Conservation (phyloP, 2,329 filamentous ascomycete species). For the Fusarium pininemorale region DNA sequence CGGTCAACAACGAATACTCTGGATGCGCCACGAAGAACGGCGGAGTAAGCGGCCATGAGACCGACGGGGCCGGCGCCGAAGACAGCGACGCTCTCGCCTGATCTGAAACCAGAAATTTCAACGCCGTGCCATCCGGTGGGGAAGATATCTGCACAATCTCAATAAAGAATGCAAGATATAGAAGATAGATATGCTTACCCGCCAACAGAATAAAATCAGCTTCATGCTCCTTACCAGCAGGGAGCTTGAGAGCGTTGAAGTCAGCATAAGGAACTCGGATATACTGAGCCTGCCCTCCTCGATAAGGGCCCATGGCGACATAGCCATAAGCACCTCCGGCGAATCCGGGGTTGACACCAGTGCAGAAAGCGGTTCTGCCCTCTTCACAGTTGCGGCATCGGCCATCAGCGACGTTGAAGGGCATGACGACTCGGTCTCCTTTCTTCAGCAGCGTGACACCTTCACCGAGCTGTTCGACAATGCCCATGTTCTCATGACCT, state of each 20-base stretch:
- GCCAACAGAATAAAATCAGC: slow-evolving; percentile 65
- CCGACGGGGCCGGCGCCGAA: slow-evolving; percentile 73
- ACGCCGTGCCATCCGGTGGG: slow-evolving; percentile 64
- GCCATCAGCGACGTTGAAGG: slow-evolving; percentile 72
- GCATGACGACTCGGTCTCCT: slow-evolving; percentile 71
- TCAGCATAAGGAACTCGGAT: slow-evolving; percentile 72
- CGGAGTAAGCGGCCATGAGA: slow-evolving; percentile 73
- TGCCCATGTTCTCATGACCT: slow-evolving; percentile 69
- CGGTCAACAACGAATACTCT: slow-evolving; percentile 71
- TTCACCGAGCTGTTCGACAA: slow-evolving; percentile 62
- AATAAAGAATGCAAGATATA: slow-evolving; percentile 50
- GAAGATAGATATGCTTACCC: slow-evolving; percentile 31
- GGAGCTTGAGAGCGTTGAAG: slow-evolving; percentile 71
- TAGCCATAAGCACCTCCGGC: slow-evolving; percentile 56
- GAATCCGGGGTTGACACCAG: slow-evolving; percentile 57
- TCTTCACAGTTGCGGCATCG: slow-evolving; percentile 72
- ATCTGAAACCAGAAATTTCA: slow-evolving; percentile 65
- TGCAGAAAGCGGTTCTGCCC: slow-evolving; percentile 71
- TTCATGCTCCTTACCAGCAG: slow-evolving; percentile 68
- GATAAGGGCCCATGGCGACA: slow-evolving; percentile 67
- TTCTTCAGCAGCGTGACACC: slow-evolving; percentile 70
- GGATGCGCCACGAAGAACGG: slow-evolving; percentile 66
- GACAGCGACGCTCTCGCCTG: slow-evolving; percentile 70
- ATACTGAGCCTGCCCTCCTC: slow-evolving; percentile 68
- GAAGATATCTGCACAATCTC: slow-evolving; percentile 43